These are phyloP conservation scores for Thoreauomyces humboldtii DNA, from an alignment of 192 early-diverging fungal species.

Conservation along the genomic window DNA sequence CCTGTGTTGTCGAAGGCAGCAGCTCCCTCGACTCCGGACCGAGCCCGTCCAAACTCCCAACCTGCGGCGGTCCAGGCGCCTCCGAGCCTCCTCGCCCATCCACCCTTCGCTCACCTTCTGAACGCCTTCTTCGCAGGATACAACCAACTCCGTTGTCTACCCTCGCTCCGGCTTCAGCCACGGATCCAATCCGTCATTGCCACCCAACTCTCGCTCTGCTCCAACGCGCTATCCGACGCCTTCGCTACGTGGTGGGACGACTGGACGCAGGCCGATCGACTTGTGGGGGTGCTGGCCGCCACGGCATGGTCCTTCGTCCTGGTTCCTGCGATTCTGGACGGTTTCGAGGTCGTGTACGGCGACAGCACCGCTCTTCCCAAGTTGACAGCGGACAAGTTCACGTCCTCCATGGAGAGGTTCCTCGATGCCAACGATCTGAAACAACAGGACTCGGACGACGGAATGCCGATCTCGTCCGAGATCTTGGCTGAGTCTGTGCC, in stretches of 20 bases:
- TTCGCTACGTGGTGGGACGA: slow-evolving; percentile 5
- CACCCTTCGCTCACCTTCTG: slow-evolving; percentile 62
- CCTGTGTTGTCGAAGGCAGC: neutral
- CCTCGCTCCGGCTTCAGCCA: slow-evolving; percentile 3
- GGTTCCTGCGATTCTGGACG: slow-evolving; percentile 4
- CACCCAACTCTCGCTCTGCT: neutral
- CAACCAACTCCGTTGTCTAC: slow-evolving; percentile 57
- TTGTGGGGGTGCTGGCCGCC: neutral
- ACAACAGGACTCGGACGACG: too few species aligned
- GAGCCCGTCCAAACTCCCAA: neutral
- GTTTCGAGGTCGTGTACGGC: neutral
- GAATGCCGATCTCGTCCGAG: too few species aligned
- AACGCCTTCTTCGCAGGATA: slow-evolving; percentile 62
- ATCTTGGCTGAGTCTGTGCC: too few species aligned
- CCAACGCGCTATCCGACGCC: neutral
- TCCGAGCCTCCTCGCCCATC: slow-evolving; percentile 56
- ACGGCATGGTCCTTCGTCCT: slow-evolving; percentile 6
- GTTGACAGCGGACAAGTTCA: too few species aligned
- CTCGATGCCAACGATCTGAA: too few species aligned
- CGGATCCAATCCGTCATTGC: neutral
- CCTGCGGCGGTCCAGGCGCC: slow-evolving; percentile 49
- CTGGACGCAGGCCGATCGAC: neutral
- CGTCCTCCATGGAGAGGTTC: too few species aligned
- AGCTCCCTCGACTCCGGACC: neutral
- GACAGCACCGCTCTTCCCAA: neutral